A percentile compares a stretch with the other conserved stretches of the same genome.
phyloP scores from a whole-genome alignment of 495 filamentous ascomycete genomes.

The Penicillium cosmopolitanum region DNA sequence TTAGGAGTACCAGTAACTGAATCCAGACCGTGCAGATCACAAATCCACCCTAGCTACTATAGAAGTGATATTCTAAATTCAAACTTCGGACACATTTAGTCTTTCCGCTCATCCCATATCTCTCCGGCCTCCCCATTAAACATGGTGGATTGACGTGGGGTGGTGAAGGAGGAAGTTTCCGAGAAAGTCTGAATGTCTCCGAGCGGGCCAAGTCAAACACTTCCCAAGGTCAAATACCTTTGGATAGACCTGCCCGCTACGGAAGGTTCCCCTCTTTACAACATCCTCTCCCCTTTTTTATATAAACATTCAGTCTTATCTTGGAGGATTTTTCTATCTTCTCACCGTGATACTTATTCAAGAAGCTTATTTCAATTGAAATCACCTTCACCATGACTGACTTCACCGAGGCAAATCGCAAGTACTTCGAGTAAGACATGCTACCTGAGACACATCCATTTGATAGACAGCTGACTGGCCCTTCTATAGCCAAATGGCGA shows the following conservation, averaged over 20 bases:
- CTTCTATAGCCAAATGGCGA: constrained; percentile 44
- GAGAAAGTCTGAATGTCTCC: constrained; percentile 25
- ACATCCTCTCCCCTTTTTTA: not conserved
- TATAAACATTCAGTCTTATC: not conserved
- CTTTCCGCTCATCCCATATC: not conserved
- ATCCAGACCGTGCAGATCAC: not conserved
- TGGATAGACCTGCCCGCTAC: constrained; percentile 3
- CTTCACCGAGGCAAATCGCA: constrained; percentile 55
- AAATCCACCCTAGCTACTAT: not conserved
- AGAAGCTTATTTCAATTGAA: not conserved
- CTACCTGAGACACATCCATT: too few relatives aligned
- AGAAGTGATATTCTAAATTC: not conserved
- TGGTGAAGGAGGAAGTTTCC: constrained; percentile 23
- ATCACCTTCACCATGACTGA: constrained; percentile 34
- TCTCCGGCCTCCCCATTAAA: constrained; percentile 13
- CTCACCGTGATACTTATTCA: not conserved
- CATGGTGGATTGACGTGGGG: not conserved
- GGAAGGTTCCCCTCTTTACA: not conserved
- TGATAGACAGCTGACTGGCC: too few relatives aligned
- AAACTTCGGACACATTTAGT: constrained; percentile 5
- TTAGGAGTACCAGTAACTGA: not conserved
- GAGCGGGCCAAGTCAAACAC: constrained; percentile 6
- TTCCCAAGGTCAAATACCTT: constrained; percentile 10
- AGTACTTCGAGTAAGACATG: constrained; percentile 54
- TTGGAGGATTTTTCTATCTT: not conserved